Percentiles rank a stretch among this genome's conserved stretches.
phyloP scores from a whole-genome alignment of 176 grass and related monocot species.

The Themeda triandra region DNA sequence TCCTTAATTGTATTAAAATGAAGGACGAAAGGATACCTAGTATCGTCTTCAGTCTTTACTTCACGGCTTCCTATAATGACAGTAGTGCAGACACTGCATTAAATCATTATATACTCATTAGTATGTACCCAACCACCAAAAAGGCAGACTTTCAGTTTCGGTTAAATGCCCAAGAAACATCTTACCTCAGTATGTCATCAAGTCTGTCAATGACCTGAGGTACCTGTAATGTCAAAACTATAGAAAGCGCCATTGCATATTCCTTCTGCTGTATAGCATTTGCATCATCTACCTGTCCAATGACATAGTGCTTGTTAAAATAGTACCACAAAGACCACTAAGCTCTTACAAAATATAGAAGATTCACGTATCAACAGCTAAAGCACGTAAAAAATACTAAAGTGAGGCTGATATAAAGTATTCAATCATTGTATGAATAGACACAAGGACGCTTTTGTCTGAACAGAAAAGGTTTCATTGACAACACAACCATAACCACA shows the following conservation, averaged over 20 bases:
- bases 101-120: slow-evolving; percentile 23
- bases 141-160: neutral
- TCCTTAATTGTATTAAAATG: slow-evolving; percentile 14
- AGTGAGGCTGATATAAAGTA: neutral
- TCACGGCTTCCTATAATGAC: slow-evolving; percentile 74
- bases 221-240: slow-evolving; percentile 92
- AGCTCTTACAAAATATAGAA: slow-evolving; percentile 5
- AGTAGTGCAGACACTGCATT: slow-evolving; percentile 84
- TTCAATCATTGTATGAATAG: neutral
- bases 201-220: slow-evolving; percentile 94
- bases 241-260: slow-evolving; percentile 85
- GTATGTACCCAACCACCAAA: neutral
- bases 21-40: slow-evolving; percentile 49
- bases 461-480: slow-evolving; percentile 11
- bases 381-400: slow-evolving; percentile 25
- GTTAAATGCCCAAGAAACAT: slow-evolving; percentile 13
- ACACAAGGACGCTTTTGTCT: neutral
- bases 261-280: slow-evolving; percentile 67
- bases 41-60: slow-evolving; percentile 70
- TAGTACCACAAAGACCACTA: neutral
- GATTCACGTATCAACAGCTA: neutral
- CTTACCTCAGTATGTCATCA: slow-evolving; percentile 94
- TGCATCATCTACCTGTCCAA: slow-evolving; percentile 87
- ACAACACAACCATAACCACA: slow-evolving; percentile 8
- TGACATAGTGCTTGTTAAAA: slow-evolving; percentile 11